phyloP scores from a whole-genome alignment of 495 filamentous ascomycete genomes.

The Aspergillus biplanus region DNA sequence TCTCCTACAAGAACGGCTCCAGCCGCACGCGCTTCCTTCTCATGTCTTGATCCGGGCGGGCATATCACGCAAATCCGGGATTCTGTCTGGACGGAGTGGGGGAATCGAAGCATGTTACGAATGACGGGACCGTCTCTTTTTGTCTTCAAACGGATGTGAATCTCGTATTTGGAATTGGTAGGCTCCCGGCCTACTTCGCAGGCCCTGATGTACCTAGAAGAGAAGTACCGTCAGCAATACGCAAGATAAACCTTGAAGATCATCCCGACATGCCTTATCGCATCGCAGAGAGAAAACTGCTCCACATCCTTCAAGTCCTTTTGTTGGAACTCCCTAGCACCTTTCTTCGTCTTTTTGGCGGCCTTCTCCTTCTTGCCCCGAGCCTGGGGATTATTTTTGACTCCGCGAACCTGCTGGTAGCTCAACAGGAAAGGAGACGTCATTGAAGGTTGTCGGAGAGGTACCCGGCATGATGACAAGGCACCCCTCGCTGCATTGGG shows the following conservation, averaged over 20 bases:
- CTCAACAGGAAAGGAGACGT: slow-evolving; percentile 34
- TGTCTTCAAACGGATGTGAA: slow-evolving; percentile 77
- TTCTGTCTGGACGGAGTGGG: slow-evolving; percentile 85
- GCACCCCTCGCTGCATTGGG: slow-evolving; percentile 44
- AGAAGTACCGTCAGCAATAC: slow-evolving; percentile 24
- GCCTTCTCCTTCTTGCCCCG: slow-evolving; percentile 50
- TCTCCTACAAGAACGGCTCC: slow-evolving; percentile 86
- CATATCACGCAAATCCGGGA: slow-evolving; percentile 86
- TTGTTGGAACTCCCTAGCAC: slow-evolving; percentile 62
- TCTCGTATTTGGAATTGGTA: slow-evolving; percentile 78
- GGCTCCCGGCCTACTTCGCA: slow-evolving; percentile 85
- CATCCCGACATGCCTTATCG: slow-evolving; percentile 72
- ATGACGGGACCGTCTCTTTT: slow-evolving; percentile 81
- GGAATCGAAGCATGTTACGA: slow-evolving; percentile 84
- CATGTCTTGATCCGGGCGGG: slow-evolving; percentile 70
- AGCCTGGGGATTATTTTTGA: slow-evolving; percentile 38
- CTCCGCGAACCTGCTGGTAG: slow-evolving; percentile 45
- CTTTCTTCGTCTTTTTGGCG: slow-evolving; percentile 71
- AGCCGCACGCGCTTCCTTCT: slow-evolving; percentile 68
- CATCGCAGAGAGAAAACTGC: slow-evolving; percentile 83
- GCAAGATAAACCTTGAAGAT: background rate
- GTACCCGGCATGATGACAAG: slow-evolving; percentile 40
- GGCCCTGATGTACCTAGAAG: slow-evolving; percentile 79
- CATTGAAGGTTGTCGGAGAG: slow-evolving; percentile 38
- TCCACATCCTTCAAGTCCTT: slow-evolving; percentile 63